A percentile compares a stretch with the other conserved stretches of the same genome.
phyloP scores from a whole-genome alignment of 306 rosid species.

The Vigna trinervia region DNA sequence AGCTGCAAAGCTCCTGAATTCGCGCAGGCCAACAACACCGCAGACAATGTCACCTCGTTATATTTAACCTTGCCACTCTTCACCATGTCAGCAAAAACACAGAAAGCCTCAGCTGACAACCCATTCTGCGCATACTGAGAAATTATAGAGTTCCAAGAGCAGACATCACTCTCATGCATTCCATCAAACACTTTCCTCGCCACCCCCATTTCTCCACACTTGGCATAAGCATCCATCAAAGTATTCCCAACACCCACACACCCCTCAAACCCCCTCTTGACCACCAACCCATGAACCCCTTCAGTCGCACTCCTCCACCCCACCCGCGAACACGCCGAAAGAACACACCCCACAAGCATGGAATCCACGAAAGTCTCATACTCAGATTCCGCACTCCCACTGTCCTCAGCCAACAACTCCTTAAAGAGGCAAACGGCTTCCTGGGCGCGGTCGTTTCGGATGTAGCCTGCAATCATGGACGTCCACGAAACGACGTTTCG shows the following conservation, averaged over 20 bases:
- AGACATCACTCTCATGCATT: slow-evolving; percentile 72
- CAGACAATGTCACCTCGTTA: slow-evolving; percentile 68
- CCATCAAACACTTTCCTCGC: slow-evolving; percentile 80
- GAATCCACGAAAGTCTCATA: slow-evolving; percentile 59
- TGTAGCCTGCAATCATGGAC: slow-evolving; percentile 68
- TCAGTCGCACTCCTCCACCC: slow-evolving; percentile 61
- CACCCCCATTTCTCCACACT: slow-evolving; percentile 62
- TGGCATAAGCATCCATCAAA: slow-evolving; percentile 90
- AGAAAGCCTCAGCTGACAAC: slow-evolving; percentile 64
- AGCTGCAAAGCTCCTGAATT: slow-evolving; percentile 72
- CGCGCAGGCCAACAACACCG: slow-evolving; percentile 78
- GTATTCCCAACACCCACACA: slow-evolving; percentile 71
- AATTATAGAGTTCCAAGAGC: slow-evolving; percentile 90
- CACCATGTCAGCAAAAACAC: slow-evolving; percentile 66
- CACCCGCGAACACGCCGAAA: slow-evolving; percentile 77
- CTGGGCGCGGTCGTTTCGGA: slow-evolving; percentile 56
- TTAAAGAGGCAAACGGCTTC: slow-evolving; percentile 67
- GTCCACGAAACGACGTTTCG: slow-evolving; percentile 89
- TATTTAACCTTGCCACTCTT: slow-evolving; percentile 47
- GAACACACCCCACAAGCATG: slow-evolving; percentile 63
- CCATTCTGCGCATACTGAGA: slow-evolving; percentile 80
- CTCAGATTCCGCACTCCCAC: slow-evolving; percentile 37
- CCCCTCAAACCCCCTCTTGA: slow-evolving; percentile 70
- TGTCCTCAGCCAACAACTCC: slow-evolving; percentile 62
- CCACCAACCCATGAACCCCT: slow-evolving; percentile 69